Percentiles rank a stretch among this genome's conserved stretches.
Evolutionary conservation across 1,284 basidiomycete species (phyloP).

Genomic region (Rhodofomes roseus): DNA sequence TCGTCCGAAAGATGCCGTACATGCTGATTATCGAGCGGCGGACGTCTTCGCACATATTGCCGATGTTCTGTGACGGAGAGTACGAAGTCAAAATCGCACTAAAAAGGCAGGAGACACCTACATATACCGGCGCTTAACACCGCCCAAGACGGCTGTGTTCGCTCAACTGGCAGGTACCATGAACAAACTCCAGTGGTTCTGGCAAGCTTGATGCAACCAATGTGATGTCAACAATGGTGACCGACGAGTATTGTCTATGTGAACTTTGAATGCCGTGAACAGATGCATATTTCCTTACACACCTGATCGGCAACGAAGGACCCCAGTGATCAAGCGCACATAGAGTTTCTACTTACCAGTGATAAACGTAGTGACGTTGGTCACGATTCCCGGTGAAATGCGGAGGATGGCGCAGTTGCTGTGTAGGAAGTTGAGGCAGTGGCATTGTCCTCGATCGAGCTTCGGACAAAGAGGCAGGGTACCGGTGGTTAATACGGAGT

Average conservation of each 20-base stretch:
- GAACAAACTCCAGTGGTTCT: background rate
- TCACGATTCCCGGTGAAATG: too few species aligned
- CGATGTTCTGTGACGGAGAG: background rate
- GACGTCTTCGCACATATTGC: background rate
- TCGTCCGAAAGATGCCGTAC: background rate
- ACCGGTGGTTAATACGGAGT: background rate
- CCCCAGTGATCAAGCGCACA: background rate
- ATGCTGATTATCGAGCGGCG: background rate
- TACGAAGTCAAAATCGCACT: background rate
- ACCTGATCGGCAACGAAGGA: background rate
- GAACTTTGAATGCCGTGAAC: background rate
- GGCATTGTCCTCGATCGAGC: background rate
- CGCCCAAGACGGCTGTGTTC: slow-evolving; percentile 3
- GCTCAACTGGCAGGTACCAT: background rate
- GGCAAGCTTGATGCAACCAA: background rate
- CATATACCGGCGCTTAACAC: slow-evolving; percentile 3
- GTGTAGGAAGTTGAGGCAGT: background rate
- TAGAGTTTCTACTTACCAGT: background rate
- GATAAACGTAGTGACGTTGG: background rate
- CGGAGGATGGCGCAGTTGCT: background rate
- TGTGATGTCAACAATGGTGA: background rate
- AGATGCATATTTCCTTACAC: background rate
- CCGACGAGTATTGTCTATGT: background rate
- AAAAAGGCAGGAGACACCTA: background rate
- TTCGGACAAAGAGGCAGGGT: background rate